These are phyloP conservation scores for Corymbia maculata DNA, from an alignment of 345 rosid genomes.

Conservation along the genomic window DNA sequence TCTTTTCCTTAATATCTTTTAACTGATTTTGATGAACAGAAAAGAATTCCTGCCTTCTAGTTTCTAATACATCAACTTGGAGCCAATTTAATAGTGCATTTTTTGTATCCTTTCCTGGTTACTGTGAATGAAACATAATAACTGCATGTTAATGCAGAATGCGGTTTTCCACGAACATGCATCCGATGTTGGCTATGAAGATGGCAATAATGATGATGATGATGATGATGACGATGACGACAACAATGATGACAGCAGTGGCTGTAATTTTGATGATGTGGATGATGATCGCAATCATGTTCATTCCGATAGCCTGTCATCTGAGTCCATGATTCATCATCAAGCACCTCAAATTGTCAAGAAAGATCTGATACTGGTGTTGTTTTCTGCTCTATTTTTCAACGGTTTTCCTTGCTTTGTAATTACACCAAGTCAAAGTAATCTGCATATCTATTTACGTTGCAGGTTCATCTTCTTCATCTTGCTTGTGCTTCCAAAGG, in stretches of 20 bases:
- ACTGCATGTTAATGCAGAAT: neutral
- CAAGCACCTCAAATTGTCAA: conserved; percentile 38
- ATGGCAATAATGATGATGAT: conserved; percentile 23
- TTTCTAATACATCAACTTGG: neutral
- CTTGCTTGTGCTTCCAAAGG: conserved; percentile 80
- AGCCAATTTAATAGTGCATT: neutral
- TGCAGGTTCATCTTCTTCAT: conserved; percentile 76
- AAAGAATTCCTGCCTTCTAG: neutral
- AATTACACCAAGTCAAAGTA: neutral
- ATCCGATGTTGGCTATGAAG: conserved; percentile 9
- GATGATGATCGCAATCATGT: conserved; percentile 27
- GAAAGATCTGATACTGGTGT: conserved; percentile 74
- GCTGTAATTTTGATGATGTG: conserved; percentile 13
- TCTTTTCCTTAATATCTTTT: neutral
- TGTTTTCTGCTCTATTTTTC: neutral
- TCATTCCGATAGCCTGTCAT: conserved; percentile 30
- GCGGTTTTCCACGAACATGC: neutral
- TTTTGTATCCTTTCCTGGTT: neutral
- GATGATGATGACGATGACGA: conserved; percentile 9
- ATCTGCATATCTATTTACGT: neutral
- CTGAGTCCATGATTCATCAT: conserved; percentile 24
- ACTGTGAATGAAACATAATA: neutral
- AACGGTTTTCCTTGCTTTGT: neutral
- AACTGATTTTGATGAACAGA: neutral
- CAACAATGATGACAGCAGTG: conserved; percentile 13